These are phyloP conservation scores for Sherardia arvensis DNA, from an alignment of 257 asterid species.

Conservation along the genomic window DNA sequence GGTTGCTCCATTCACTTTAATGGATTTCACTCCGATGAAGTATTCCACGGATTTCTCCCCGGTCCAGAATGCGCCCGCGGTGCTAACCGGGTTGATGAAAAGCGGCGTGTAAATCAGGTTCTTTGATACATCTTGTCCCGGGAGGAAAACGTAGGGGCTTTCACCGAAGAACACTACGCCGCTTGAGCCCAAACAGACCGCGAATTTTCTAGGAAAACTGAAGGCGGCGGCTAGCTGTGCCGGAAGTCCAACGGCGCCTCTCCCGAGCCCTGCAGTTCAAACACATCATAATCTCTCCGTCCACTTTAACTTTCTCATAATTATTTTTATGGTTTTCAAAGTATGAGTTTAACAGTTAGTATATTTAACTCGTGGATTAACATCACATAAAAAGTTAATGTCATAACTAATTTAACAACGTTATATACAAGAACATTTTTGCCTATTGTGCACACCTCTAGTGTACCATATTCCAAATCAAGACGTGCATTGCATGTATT, in stretches of 20 bases:
- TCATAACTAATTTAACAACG: no score
- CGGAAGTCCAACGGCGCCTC: constrained; percentile 13
- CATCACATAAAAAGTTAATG: no score
- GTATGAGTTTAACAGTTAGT: no score
- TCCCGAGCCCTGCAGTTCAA: constrained; percentile 10
- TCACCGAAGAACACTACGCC: constrained; percentile 54
- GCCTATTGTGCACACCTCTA: no score
- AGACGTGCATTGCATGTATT: no score
- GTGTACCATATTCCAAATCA: no score
- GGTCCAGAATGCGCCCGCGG: constrained; percentile 22
- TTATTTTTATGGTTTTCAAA: no score
- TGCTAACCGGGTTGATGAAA: constrained; percentile 46
- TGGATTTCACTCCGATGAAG: constrained; percentile 41
- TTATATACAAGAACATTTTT: no score
- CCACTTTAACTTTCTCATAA: no score
- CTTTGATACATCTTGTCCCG: constrained; percentile 16
- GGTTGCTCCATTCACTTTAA: constrained; percentile 24
- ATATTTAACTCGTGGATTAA: no score
- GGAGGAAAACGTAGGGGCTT: constrained; percentile 54
- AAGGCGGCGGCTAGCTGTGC: constrained; percentile 10
- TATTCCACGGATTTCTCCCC: constrained; percentile 61
- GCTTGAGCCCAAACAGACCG: constrained; percentile 24
- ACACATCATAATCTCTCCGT: no score
- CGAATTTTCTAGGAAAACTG: constrained; percentile 14
- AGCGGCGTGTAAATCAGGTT: constrained; percentile 42